phyloP scores from a whole-genome alignment of 345 rosid genomes.

The Hevea brasiliensis region DNA sequence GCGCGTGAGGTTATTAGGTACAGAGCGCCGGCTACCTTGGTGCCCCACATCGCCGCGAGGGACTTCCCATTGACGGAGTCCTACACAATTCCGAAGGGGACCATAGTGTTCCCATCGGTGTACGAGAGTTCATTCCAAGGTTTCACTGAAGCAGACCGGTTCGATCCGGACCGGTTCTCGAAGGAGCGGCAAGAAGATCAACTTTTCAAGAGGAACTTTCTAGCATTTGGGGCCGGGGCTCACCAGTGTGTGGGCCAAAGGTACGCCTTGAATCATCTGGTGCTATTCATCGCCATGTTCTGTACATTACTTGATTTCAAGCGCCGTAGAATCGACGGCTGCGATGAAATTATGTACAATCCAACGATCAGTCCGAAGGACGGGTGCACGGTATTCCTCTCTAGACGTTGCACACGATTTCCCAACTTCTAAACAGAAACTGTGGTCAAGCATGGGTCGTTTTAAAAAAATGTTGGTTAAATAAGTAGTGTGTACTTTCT shows the following conservation, averaged over 20 bases:
- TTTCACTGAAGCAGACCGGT: constrained; percentile 61
- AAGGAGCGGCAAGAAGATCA: constrained; percentile 59
- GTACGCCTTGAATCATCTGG: constrained; percentile 77
- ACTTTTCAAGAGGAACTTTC: constrained; percentile 50
- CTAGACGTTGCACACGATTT: constrained; percentile 44
- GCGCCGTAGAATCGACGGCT: constrained; percentile 52
- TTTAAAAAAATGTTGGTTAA: no score
- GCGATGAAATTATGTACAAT: constrained; percentile 66
- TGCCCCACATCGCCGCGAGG: constrained; percentile 71
- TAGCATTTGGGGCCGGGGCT: constrained; percentile 81
- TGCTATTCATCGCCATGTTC: constrained; percentile 75
- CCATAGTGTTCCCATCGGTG: constrained; percentile 80
- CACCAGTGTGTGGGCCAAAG: constrained; percentile 95
- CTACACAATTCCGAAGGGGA: constrained; percentile 75
- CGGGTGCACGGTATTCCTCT: constrained; percentile 61
- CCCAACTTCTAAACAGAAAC: constrained; percentile 34
- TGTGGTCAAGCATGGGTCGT: no score
- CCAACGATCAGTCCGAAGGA: constrained; percentile 88
- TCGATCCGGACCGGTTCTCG: constrained; percentile 77
- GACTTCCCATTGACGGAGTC: constrained; percentile 67
- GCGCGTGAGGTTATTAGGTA: constrained; percentile 84
- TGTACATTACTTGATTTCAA: constrained; percentile 54
- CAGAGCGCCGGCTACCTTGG: constrained; percentile 82
- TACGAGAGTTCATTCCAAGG: constrained; percentile 86
- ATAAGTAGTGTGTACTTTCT: background rate